A percentile compares a stretch with the other conserved stretches of the same genome.
Conservation (phyloP, 306 rosid species). For the Astragalus membranaceus region DNA sequence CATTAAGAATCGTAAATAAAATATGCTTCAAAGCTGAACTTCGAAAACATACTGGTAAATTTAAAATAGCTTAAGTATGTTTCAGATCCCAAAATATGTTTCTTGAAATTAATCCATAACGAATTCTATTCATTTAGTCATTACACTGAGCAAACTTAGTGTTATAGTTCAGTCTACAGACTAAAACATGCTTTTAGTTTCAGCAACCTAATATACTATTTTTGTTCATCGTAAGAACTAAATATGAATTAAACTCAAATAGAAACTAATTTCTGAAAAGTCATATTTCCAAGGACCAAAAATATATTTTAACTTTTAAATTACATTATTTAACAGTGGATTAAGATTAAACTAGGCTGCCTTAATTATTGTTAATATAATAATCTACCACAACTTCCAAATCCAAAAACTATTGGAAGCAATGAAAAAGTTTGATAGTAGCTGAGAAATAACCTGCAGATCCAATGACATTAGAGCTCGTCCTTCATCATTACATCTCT, state of each 20-base stretch:
- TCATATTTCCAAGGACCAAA: neutral
- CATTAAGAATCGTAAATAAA: constrained; percentile 9
- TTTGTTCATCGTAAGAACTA: neutral
- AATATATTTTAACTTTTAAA: neutral
- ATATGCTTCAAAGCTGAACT: neutral
- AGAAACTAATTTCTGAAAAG: too few species aligned
- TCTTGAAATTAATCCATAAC: neutral
- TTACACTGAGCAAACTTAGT: neutral
- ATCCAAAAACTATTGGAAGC: neutral
- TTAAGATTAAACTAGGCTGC: constrained; percentile 7
- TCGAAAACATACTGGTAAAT: neutral
- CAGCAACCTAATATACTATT: neutral
- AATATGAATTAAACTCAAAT: neutral
- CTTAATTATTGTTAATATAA: constrained; percentile 3
- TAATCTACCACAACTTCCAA: constrained; percentile 8
- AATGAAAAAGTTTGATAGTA: neutral
- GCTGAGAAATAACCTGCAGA: constrained; percentile 62
- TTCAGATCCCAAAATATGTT: neutral
- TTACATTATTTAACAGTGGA: neutral
- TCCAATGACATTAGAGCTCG: constrained; percentile 96
- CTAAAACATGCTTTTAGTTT: neutral
- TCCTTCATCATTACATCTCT: constrained; percentile 95
- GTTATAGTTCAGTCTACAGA: neutral
- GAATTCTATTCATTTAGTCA: neutral
- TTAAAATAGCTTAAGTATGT: neutral